phyloP scores from a whole-genome alignment of 768 basidiomycete species.

The Lepiota venenata region DNA sequence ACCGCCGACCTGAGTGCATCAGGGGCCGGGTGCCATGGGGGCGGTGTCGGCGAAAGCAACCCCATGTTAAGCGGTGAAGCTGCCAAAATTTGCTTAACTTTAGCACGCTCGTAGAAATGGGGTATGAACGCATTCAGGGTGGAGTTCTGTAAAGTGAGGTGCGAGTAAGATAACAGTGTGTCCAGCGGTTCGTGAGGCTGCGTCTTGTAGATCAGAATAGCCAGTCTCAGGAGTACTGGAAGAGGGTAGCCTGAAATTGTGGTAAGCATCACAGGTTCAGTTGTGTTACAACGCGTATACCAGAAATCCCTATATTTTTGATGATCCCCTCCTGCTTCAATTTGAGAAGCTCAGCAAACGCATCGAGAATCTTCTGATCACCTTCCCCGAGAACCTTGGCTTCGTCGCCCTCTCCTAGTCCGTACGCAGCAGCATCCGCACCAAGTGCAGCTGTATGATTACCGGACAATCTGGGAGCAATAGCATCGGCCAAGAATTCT shows the following conservation, averaged over 20 bases:
- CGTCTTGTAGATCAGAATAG: slow-evolving; percentile 67
- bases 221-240: slow-evolving; percentile 78
- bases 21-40: slow-evolving; percentile 80
- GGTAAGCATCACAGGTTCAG: neutral
- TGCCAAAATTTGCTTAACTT: slow-evolving; percentile 63
- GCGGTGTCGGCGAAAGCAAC: slow-evolving; percentile 54
- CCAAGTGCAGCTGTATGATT: slow-evolving; percentile 53
- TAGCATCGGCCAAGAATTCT: slow-evolving; percentile 64
- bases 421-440: slow-evolving; percentile 57
- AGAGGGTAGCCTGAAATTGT: slow-evolving; percentile 65
- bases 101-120: slow-evolving; percentile 57
- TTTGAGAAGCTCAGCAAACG: slow-evolving; percentile 59
- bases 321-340: slow-evolving; percentile 73
- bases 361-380: slow-evolving; percentile 69
- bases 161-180: slow-evolving; percentile 76
- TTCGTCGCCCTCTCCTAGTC: slow-evolving; percentile 56
- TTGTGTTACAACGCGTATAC: slow-evolving; percentile 31
- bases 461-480: slow-evolving; percentile 48
- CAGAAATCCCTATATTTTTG: slow-evolving; percentile 75
- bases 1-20: slow-evolving; percentile 41
- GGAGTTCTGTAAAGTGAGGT: slow-evolving; percentile 72
- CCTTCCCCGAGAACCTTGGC: slow-evolving; percentile 59
- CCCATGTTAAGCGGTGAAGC: slow-evolving; percentile 89
- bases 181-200: slow-evolving; percentile 72
- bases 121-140: slow-evolving; percentile 54